Evolutionary conservation across 441 rosid species (phyloP).

Genomic region (Melastoma candidum): DNA sequence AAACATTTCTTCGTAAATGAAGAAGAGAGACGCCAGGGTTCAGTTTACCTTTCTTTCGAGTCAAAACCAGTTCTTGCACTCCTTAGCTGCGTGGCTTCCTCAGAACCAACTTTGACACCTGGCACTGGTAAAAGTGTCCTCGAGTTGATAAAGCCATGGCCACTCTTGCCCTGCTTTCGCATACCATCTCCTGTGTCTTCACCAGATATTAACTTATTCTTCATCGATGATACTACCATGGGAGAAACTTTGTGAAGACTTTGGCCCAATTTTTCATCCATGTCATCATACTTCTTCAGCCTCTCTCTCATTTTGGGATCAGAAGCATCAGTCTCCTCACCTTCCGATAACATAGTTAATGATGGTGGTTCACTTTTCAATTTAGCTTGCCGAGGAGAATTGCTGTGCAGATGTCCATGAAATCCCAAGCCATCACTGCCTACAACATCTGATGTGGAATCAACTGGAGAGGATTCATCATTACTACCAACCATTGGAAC

Average conservation of each 20-base stretch:
- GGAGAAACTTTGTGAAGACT: constrained; percentile 62
- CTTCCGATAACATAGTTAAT: constrained; percentile 73
- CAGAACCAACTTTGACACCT: constrained; percentile 60
- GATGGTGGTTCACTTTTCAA: constrained; percentile 63
- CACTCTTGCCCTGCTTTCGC: constrained; percentile 80
- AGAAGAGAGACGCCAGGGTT: constrained; percentile 12
- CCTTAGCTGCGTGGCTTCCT: constrained; percentile 84
- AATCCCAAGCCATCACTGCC: constrained; percentile 68
- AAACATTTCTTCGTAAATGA: constrained; percentile 11
- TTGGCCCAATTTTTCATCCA: constrained; percentile 53
- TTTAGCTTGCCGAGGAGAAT: constrained; percentile 71
- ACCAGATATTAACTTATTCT: constrained; percentile 54
- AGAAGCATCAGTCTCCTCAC: constrained; percentile 81
- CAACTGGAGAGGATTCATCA: constrained; percentile 65
- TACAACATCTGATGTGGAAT: constrained; percentile 64
- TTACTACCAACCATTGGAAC: constrained; percentile 63
- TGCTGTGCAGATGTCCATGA: constrained; percentile 52
- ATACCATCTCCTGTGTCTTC: constrained; percentile 80
- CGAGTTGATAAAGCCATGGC: constrained; percentile 53
- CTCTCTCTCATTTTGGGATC: constrained; percentile 74
- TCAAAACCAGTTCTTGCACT: constrained; percentile 76
- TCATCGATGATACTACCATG: constrained; percentile 60
- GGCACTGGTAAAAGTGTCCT: constrained; percentile 54
- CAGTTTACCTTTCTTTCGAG: constrained; percentile 66
- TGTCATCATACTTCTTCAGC: constrained; percentile 63